These are phyloP conservation scores for Boletus reticulatus DNA, from an alignment of 768 basidiomycete species.

Conservation along the genomic window DNA sequence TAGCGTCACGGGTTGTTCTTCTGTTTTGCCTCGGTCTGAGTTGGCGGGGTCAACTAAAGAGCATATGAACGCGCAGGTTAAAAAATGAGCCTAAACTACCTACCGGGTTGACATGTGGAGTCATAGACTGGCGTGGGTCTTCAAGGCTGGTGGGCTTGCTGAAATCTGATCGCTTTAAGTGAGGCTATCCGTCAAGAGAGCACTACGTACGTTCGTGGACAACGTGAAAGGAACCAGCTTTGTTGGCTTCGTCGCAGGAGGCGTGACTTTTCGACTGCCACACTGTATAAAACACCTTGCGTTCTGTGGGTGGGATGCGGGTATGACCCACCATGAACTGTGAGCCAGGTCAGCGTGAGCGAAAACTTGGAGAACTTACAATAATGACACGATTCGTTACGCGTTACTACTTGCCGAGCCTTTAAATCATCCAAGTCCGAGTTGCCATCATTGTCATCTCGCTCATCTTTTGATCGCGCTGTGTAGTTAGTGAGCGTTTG, in stretches of 20 bases:
- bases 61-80: neutral
- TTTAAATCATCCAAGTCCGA: too few relatives aligned
- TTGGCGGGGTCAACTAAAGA: neutral
- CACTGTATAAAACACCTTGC: neutral
- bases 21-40: neutral
- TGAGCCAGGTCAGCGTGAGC: neutral
- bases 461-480: too few relatives aligned
- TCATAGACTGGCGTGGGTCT: neutral
- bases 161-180: neutral
- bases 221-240: slow-evolving; percentile 6
- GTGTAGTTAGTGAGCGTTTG: too few relatives aligned
- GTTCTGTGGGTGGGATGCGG: too few relatives aligned
- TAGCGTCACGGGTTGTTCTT: neutral
- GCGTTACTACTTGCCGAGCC: too few relatives aligned
- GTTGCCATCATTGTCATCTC: too few relatives aligned
- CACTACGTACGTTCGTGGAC: neutral
- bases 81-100: neutral
- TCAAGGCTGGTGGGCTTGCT: neutral
- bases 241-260: neutral
- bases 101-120: neutral
- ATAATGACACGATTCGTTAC: too few relatives aligned
- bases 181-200: neutral
- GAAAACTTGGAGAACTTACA: too few relatives aligned
- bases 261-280: slow-evolving; percentile 1
- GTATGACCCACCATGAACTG: slow-evolving; percentile 6